These are phyloP conservation scores for Trichosporon sp. DNA, from an alignment of 1,284 basidiomycete genomes.

Conservation along the genomic window DNA sequence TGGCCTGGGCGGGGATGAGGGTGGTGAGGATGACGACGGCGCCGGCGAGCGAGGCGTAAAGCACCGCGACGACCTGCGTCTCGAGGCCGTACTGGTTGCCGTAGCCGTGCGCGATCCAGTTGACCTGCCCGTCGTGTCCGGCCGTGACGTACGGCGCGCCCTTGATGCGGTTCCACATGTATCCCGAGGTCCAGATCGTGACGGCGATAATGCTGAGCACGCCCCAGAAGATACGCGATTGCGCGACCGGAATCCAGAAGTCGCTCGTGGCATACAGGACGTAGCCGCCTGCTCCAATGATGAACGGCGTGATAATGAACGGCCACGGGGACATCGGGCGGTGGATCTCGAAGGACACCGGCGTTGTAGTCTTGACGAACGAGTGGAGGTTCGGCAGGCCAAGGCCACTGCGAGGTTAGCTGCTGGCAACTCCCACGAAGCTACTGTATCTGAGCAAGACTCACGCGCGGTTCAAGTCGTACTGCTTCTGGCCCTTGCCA, in stretches of 20 bases:
- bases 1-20: constrained; percentile 72
- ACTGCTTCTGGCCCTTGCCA: constrained; percentile 56
- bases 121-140: constrained; percentile 52
- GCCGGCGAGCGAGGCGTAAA: constrained; percentile 77
- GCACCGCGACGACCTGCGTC: constrained; percentile 74
- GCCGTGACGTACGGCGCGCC: constrained; percentile 64
- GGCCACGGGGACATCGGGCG: constrained; percentile 44
- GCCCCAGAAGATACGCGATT: constrained; percentile 62
- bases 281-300: constrained; percentile 31
- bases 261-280: constrained; percentile 48
- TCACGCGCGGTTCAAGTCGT: constrained; percentile 62
- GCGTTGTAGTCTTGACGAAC: constrained; percentile 64
- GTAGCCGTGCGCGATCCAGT: constrained; percentile 82
- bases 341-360: constrained; percentile 39
- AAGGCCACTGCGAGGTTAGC: constrained; percentile 61
- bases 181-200: constrained; percentile 79
- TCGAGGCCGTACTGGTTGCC: constrained; percentile 90
- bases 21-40: constrained; percentile 77
- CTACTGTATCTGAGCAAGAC: constrained; percentile 52
- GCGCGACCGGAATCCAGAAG: constrained; percentile 59
- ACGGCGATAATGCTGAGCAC: constrained; percentile 59
- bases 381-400: constrained; percentile 67
- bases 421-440: neutral
- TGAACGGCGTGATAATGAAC: constrained; percentile 61
- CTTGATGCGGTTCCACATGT: constrained; percentile 96